Percentiles rank a stretch among this genome's conserved stretches.
Conservation (phyloP, 2,329 filamentous ascomycete genomes). For the Paraphaeosphaeria minitans region DNA sequence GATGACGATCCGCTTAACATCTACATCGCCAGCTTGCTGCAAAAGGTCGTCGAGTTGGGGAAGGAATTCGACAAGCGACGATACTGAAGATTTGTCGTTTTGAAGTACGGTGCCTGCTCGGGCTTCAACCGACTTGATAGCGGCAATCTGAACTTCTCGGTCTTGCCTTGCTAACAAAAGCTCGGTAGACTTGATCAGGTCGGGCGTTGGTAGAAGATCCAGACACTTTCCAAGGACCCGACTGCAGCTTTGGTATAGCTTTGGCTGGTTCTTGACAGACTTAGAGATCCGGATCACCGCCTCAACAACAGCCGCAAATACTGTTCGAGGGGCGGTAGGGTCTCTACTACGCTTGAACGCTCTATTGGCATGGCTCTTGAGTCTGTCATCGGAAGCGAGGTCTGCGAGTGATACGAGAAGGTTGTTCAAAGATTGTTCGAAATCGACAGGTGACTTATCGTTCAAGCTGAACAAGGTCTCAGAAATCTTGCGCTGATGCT, state of each 20-base stretch:
- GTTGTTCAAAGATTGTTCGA: slow-evolving; percentile 43
- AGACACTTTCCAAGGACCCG: slow-evolving; percentile 80
- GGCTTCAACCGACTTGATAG: slow-evolving; percentile 71
- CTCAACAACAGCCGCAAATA: slow-evolving; percentile 48
- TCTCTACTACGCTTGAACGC: slow-evolving; percentile 38
- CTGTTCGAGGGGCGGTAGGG: slow-evolving; percentile 30
- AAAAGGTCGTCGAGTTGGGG: slow-evolving; percentile 79
- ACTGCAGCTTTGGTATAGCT: slow-evolving; percentile 56
- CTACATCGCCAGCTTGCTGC: slow-evolving; percentile 70
- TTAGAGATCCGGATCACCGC: slow-evolving; percentile 63
- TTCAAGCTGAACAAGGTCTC: slow-evolving; percentile 70
- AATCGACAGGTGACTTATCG: slow-evolving; percentile 50
- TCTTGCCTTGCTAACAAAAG: slow-evolving; percentile 77
- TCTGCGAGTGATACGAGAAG: slow-evolving; percentile 49
- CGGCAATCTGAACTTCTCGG: slow-evolving; percentile 75
- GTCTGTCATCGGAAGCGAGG: slow-evolving; percentile 40
- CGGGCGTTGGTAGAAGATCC: slow-evolving; percentile 79
- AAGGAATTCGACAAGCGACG: slow-evolving; percentile 76
- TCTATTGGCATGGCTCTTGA: slow-evolving; percentile 37
- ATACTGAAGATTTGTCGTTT: slow-evolving; percentile 69
- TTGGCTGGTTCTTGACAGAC: slow-evolving; percentile 56
- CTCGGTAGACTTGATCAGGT: slow-evolving; percentile 89
- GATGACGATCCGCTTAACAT: slow-evolving; percentile 83
- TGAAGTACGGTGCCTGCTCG: slow-evolving; percentile 76
- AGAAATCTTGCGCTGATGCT: slow-evolving; percentile 67